Base-by-base conservation (phyloP, 352 stramenopile species). In the Pythium guiyangense region DNA sequence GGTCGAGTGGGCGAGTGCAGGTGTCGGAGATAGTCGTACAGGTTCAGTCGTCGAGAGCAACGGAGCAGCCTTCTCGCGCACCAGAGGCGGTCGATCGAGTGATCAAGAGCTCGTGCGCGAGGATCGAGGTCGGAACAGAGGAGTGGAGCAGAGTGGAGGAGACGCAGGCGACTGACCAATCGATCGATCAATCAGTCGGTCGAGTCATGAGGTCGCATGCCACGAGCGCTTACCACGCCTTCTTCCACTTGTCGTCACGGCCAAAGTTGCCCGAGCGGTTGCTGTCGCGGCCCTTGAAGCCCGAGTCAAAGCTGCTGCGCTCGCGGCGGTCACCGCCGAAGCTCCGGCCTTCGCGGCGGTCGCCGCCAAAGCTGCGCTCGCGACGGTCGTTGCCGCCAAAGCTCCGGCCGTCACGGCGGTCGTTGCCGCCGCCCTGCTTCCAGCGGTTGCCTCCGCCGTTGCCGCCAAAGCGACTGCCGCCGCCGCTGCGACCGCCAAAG, bases 291-390 rank as follows among this genome's bases (percentile, higher is more conserved):
- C 60, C 60, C 14, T 64, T 71, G 61, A 88, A 90, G 31, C 62
- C 67, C 50, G 69, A 71, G 57, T 88, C 76, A 37, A 49, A 54
- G 56, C 40, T 59, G 46, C 63, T n/a, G n/a, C n/a, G n/a, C n/a
- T n/a, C n/a, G n/a, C n/a, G 65, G 37, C 67, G 56, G 45, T 58
- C 48, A 34, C 63, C 52, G 29, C 66, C 66, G 47, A n/a, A n/a
- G n/a, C n/a, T n/a, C n/a, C n/a, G n/a, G n/a, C n/a, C n/a, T n/a
- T n/a, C n/a, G n/a, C n/a, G n/a, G n/a, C 65, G 62, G 49, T 66
- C 29, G 43, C 46, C 40, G 42, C 64, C 49, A 29, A 35, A 46
- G 54, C 40, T 57, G 57, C 64, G 64, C 26, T 68, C 52, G 49
- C 60, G 44, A 39, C 63, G 49, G 27, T 67, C 71, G 37, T 67